Conservation (phyloP, 108 stramenopile genomes). For the Fragilaria radians region DNA sequence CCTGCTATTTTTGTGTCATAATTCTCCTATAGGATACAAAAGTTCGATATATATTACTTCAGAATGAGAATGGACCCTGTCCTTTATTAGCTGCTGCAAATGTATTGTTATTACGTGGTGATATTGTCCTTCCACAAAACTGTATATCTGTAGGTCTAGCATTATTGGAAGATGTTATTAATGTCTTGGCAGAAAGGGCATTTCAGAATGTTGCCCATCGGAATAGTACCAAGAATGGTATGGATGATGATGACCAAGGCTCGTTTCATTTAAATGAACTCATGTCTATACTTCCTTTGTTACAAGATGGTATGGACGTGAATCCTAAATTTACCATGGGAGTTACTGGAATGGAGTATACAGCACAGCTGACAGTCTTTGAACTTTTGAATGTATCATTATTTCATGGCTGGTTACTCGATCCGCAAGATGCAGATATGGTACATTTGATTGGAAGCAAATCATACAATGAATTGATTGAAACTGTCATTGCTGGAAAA, state of each 20-base stretch:
- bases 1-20: too few relatives aligned
- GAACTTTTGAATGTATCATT: constrained; percentile 83
- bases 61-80: constrained; percentile 94
- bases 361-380: constrained; percentile 78
- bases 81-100: constrained; percentile 94
- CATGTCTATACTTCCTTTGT: constrained; percentile 70
- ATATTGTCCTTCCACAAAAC: constrained; percentile 53
- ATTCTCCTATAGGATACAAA: too few relatives aligned
- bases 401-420: constrained; percentile 97
- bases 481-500: constrained; percentile 70
- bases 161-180: constrained; percentile 67
- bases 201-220: too few relatives aligned
- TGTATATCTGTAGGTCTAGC: constrained; percentile 45
- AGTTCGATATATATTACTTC: constrained; percentile 72
- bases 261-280: constrained; percentile 71
- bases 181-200: constrained; percentile 60
- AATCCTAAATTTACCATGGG: constrained; percentile 88
- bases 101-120: constrained; percentile 75
- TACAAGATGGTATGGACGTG: constrained; percentile 95
- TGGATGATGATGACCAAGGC: constrained; percentile 17
- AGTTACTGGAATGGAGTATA: constrained; percentile 84
- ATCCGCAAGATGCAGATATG: constrained; percentile 54
- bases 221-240: too few relatives aligned
- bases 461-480: constrained; percentile 93
- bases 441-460: constrained; percentile 29